Conservation (phyloP, 257 asterid genomes). For the Ilex aquifolium region DNA sequence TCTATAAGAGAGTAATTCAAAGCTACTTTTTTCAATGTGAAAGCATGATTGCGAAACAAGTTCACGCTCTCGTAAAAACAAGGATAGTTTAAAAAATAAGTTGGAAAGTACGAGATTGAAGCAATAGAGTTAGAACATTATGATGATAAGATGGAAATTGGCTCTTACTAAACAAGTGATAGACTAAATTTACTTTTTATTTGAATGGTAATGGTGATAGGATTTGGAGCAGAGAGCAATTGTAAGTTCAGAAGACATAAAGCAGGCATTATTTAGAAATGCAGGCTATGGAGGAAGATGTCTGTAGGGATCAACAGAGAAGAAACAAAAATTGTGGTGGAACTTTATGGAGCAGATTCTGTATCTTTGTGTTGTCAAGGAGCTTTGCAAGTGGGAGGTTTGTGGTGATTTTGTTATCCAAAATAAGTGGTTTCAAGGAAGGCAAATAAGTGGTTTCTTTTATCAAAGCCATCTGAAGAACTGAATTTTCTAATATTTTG, state of each 20-base stretch:
- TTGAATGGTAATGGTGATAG: slow-evolving; percentile 23
- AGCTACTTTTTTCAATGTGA: no score
- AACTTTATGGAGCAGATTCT: neutral
- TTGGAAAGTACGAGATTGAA: no score
- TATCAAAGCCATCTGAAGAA: neutral
- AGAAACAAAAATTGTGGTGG: neutral
- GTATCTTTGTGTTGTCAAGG: neutral
- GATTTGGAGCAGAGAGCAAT: slow-evolving; percentile 38
- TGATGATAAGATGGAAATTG: no score
- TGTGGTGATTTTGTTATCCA: neutral
- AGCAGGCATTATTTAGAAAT: slow-evolving; percentile 59
- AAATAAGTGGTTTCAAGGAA: slow-evolving; percentile 6
- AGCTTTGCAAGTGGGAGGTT: neutral
- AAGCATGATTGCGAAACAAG: no score
- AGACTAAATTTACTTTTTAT: no score
- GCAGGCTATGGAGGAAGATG: slow-evolving; percentile 75
- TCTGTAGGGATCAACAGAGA: slow-evolving; percentile 18
- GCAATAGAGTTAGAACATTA: no score
- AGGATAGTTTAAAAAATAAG: no score
- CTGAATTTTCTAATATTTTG: no score
- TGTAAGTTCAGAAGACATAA: slow-evolving; percentile 52
- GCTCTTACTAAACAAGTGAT: no score
- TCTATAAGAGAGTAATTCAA: no score
- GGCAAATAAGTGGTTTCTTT: slow-evolving; percentile 16
- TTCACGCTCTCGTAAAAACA: no score